Base-by-base conservation (phyloP, 2,329 filamentous ascomycete genomes). In the Biscogniauxia marginata region DNA sequence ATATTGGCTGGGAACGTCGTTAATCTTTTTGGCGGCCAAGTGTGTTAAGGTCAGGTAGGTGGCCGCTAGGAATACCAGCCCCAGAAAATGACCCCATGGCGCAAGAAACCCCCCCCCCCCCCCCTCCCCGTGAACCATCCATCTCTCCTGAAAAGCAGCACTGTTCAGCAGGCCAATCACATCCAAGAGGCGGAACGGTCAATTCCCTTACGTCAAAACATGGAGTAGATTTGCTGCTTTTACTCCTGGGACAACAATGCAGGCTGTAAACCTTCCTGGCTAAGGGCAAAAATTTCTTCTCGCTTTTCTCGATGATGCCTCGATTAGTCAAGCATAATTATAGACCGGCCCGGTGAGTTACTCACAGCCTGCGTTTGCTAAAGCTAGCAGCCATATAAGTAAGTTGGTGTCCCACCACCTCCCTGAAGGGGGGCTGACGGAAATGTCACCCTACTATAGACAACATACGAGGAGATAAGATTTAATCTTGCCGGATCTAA, bases 181-280 rank as follows among this genome's bases (percentile, higher is more conserved):
- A 61, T 59, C 57, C 55, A 57, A 65, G 60, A 51, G 62, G 57
- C 65, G 61, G 60, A 58, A 61, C 20, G 20, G 20, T 57, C 56
- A 46, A 63, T 58, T 56, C 56, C 58, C 52, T 65, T 67, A 64
- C 65, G 64, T 67, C 63, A 67, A 63, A 51, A 57, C 54, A 47
- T 55, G 53, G 51, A 54, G 51, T 50, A 49, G 24, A 50, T 45
- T 53, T 18, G 55, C 46, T 51, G 46, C 23, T 49, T 45, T 44
- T 47, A 49, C 52, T 18, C n/a, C n/a, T n/a, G n/a, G n/a, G n/a
- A n/a, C n/a, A n/a, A n/a, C n/a, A n/a, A n/a, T n/a, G n/a, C n/a
- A n/a, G n/a, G n/a, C 50, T 53, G 39, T 58, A 25, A 45, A 49
- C 34, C 58, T 53, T 50, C 21, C 45, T 50, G 34, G 30, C 39